These are phyloP conservation scores for Endocalyx cinctus DNA, from an alignment of 2,329 filamentous ascomycete genomes.

Conservation along the genomic window DNA sequence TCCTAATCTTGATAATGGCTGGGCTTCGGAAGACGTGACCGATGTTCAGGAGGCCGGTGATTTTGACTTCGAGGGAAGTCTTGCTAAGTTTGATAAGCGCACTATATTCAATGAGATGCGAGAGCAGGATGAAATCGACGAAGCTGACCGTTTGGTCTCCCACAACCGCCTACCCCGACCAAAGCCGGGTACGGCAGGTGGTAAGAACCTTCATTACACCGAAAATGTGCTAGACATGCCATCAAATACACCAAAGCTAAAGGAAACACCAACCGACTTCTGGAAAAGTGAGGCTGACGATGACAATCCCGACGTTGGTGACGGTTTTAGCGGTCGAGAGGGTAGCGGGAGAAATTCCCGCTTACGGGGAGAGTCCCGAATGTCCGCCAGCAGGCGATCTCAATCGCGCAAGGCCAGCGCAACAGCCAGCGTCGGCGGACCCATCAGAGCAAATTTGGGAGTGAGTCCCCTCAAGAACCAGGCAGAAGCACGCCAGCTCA, in stretches of 20 bases:
- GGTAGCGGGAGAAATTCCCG: conserved; percentile 46
- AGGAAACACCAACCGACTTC: conserved; percentile 44
- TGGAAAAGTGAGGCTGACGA: conserved; percentile 77
- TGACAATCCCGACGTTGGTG: conserved; percentile 38
- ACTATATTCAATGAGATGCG: conserved; percentile 88
- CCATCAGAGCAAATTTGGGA: conserved; percentile 46
- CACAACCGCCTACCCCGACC: conserved; percentile 67
- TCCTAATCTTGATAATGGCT: conserved; percentile 62
- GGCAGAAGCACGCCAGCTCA: no score
- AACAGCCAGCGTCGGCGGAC: conserved; percentile 30
- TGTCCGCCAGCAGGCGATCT: conserved; percentile 42
- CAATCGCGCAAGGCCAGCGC: conserved; percentile 55
- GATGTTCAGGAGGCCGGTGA: conserved; percentile 91
- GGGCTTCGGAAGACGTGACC: conserved; percentile 93
- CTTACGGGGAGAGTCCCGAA: conserved; percentile 50
- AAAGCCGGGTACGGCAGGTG: conserved; percentile 67
- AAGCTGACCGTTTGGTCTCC: conserved; percentile 82
- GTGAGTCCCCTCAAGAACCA: conserved; percentile 29
- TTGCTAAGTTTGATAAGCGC: conserved; percentile 93
- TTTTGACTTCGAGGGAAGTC: conserved; percentile 85
- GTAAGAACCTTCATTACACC: conserved; percentile 86
- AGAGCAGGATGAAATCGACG: conserved; percentile 82
- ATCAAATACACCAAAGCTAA: conserved; percentile 29
- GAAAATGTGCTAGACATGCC: conserved; percentile 81
- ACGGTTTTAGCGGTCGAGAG: conserved; percentile 46